These are phyloP conservation scores for Ogataea glucozyma DNA, from an alignment of 805 yeast genomes.

Conservation along the genomic window DNA sequence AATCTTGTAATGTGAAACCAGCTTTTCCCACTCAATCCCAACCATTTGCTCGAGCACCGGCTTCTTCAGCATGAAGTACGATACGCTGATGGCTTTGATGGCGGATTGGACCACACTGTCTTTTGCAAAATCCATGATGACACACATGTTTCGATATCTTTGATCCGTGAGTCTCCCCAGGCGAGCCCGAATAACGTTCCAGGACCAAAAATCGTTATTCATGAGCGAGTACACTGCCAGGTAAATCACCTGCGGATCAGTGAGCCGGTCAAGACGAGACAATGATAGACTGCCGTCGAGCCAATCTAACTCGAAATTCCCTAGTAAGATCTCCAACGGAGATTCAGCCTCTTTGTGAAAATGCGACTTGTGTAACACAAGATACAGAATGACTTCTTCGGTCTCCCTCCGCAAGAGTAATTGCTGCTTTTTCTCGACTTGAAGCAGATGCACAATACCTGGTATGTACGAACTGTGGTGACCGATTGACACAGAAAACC, in stretches of 20 bases:
- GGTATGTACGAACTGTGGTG: slow-evolving; percentile 59
- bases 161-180: slow-evolving; percentile 11
- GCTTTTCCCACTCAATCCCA: slow-evolving; percentile 32
- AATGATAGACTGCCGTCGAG: not conserved
- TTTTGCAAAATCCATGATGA: slow-evolving; percentile 47
- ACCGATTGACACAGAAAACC: slow-evolving; percentile 46
- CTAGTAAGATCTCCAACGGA: slow-evolving; percentile 34
- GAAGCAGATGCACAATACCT: slow-evolving; percentile 45
- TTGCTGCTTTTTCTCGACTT: slow-evolving; percentile 18
- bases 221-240: slow-evolving; percentile 31
- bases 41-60: slow-evolving; percentile 32
- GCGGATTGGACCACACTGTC: slow-evolving; percentile 36
- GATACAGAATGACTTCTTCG: slow-evolving; percentile 42
- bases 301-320: slow-evolving; percentile 11
- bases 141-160: slow-evolving; percentile 10
- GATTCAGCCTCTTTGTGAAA: slow-evolving; percentile 35
- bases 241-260: slow-evolving; percentile 10
- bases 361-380: slow-evolving; percentile 49
- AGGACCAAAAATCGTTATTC: slow-evolving; percentile 31
- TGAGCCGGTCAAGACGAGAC: not conserved
- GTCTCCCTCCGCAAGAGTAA: slow-evolving; percentile 36
- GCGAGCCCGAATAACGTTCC: slow-evolving; percentile 34
- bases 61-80: slow-evolving; percentile 42
- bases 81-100: slow-evolving; percentile 33
- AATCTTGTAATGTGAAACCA: slow-evolving; percentile 27